Base-by-base conservation (phyloP, 2,329 filamentous ascomycete genomes). In the Xylaria sp. region DNA sequence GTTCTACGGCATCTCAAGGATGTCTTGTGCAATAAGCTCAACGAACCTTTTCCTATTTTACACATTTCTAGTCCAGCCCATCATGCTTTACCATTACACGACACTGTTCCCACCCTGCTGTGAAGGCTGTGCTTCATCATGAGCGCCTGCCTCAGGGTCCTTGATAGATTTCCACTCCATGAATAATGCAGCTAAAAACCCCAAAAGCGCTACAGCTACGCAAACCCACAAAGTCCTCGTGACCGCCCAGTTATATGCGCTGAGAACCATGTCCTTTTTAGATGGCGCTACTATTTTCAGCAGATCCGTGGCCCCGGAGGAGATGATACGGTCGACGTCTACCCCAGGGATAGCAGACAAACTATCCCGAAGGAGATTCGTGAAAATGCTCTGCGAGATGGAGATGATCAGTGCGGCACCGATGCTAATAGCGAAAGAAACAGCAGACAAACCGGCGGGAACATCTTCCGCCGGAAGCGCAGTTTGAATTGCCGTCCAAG, bases 141-240 rank as follows among this genome's bases (percentile, higher is more conserved):
- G 37, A 12, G 16, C n/a, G 5, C 27, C 25, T 29, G 44, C 47
- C 6, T 40, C 23, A n/a, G 8, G 9, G 4, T 1, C 18, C 55
- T 68, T 68, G 1, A 68, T 55, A 44, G 66, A 68, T 32, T 50
- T 68, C 66, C 66, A 68, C n/a, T 68, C 60, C 60, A 65, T 64
- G n/a, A 37, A 55, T 10, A 64, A 44, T 27, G 66, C 66, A 5
- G 60, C 60, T 5, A 68, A 9, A 40, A 68, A 13, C 10, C 37
- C 66, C 18, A 64, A 13, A 32, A 64, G 3, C 3, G 60, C 48
- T 9, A 68, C 66, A n/a, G 48, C 54, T 13, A 68, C 54, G 32
- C 66, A 68, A 32, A 32, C 48, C 54, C 47, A 68, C 32, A 68
- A 68, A 3, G 60, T 65, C n/a, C 61, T 65, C 16, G 61, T 68